phyloP scores from a whole-genome alignment of 2,329 filamentous ascomycete genomes.

The Sporothrix variecibatus region DNA sequence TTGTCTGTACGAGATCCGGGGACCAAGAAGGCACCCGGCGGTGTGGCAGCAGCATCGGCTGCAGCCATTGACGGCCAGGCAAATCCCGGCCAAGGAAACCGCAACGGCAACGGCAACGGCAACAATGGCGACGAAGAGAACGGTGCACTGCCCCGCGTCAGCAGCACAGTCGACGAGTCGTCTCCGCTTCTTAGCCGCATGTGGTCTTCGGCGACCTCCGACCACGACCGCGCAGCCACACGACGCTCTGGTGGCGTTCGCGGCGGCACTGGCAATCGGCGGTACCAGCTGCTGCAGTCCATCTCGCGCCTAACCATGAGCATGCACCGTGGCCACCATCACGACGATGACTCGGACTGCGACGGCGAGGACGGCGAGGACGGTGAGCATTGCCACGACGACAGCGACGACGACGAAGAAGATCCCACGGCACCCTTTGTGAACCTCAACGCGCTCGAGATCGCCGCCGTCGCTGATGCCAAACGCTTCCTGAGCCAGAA shows the following conservation, averaged over 20 bases:
- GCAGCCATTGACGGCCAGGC: not conserved
- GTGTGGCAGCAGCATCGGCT: conserved; percentile 21
- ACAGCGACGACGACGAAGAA: conserved; percentile 51
- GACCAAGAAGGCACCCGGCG: conserved; percentile 34
- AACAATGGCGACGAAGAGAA: conserved; percentile 22
- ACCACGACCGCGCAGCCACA: not conserved
- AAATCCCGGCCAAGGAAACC: not conserved
- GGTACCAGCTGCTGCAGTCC: conserved; percentile 54
- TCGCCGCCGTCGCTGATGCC: conserved; percentile 76
- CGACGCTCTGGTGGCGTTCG: conserved; percentile 30
- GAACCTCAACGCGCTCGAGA: conserved; percentile 82
- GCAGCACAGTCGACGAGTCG: conserved; percentile 24
- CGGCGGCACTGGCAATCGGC: conserved; percentile 45
- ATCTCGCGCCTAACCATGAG: conserved; percentile 58
- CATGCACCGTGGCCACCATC: conserved; percentile 41
- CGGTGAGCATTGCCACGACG: conserved; percentile 49
- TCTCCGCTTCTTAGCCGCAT: conserved; percentile 28
- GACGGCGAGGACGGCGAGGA: conserved; percentile 52
- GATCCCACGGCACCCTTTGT: conserved; percentile 73
- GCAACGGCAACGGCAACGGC: not conserved
- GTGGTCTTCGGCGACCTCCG: conserved; percentile 22
- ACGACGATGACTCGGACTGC: conserved; percentile 37
- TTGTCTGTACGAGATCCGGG: conserved; percentile 70
- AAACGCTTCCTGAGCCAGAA: conserved; percentile 83
- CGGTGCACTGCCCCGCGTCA: not conserved